A percentile compares a stretch with the other conserved stretches of the same genome.
Evolutionary conservation across 2,329 filamentous ascomycete species (phyloP).

Genomic region (Trichophaea hybrida): DNA sequence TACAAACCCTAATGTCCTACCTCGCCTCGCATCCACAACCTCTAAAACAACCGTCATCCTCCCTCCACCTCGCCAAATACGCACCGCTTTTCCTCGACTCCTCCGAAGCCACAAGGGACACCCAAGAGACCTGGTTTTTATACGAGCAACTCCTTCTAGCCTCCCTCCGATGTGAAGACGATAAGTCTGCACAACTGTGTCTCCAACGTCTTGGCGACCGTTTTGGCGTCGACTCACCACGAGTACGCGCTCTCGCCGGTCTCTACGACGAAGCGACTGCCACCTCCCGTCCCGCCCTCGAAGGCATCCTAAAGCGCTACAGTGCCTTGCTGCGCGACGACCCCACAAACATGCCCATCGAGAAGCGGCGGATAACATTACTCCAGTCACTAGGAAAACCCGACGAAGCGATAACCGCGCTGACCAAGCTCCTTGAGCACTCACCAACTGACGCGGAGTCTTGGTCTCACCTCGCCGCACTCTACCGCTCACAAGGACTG

Average conservation of each 20-base stretch:
- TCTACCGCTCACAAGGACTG: constrained; percentile 67
- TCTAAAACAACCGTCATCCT: constrained; percentile 22
- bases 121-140: constrained; percentile 64
- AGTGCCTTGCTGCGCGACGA: constrained; percentile 59
- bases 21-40: constrained; percentile 21
- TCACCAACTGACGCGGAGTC: constrained; percentile 82
- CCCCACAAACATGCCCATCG: constrained; percentile 70
- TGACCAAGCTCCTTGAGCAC: constrained; percentile 64
- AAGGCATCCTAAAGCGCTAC: constrained; percentile 61
- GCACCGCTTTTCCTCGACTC: constrained; percentile 38
- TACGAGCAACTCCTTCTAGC: constrained; percentile 79
- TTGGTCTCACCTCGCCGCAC: constrained; percentile 80
- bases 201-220: constrained; percentile 61
- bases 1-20: constrained; percentile 21
- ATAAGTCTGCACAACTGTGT: constrained; percentile 58
- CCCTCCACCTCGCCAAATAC: constrained; percentile 25
- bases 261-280: constrained; percentile 75
- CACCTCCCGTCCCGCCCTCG: constrained; percentile 47
- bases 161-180: constrained; percentile 71
- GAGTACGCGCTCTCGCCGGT: constrained; percentile 68
- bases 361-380: constrained; percentile 71
- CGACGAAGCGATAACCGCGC: constrained; percentile 56
- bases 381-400: constrained; percentile 57
- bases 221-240: constrained; percentile 74
- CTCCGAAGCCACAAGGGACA: constrained; percentile 45